phyloP scores from a whole-genome alignment of 164 flowering plant species.

The Magnolia officinalis region DNA sequence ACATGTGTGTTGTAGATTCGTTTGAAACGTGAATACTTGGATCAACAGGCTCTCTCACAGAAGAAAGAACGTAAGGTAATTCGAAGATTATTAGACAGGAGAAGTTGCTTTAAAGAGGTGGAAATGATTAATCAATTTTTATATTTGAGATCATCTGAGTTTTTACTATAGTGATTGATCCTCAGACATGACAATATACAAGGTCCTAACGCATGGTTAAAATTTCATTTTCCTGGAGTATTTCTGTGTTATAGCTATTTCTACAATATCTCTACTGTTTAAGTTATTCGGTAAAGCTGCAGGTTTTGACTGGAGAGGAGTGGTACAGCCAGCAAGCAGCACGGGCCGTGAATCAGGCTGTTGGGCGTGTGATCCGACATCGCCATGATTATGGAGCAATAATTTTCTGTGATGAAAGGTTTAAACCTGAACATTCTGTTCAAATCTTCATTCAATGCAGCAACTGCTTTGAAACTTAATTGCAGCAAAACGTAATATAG shows the following conservation, averaged over 20 bases:
- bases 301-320: slow-evolving; percentile 76
- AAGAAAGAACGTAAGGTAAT: slow-evolving; percentile 49
- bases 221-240: background rate
- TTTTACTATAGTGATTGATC: background rate
- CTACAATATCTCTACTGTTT: background rate
- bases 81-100: background rate
- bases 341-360: slow-evolving; percentile 97
- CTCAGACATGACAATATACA: background rate
- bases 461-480: background rate
- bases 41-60: slow-evolving; percentile 42
- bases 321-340: slow-evolving; percentile 95
- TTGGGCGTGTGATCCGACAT: slow-evolving; percentile 99
- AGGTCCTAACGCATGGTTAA: background rate
- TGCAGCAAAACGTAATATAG: no score
- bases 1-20: slow-evolving; percentile 55
- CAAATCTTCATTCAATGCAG: no score
- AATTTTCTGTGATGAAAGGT: slow-evolving; percentile 97
- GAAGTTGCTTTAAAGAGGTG: background rate
- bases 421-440: background rate
- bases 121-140: background rate
- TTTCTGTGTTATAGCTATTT: background rate
- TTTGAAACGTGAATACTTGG: slow-evolving; percentile 88
- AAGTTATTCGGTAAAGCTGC: slow-evolving; percentile 13
- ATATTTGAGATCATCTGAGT: background rate
- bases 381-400: slow-evolving; percentile 95